Evolutionary conservation across 164 flowering plant genomes (phyloP).

Genomic region (Santalum album): DNA sequence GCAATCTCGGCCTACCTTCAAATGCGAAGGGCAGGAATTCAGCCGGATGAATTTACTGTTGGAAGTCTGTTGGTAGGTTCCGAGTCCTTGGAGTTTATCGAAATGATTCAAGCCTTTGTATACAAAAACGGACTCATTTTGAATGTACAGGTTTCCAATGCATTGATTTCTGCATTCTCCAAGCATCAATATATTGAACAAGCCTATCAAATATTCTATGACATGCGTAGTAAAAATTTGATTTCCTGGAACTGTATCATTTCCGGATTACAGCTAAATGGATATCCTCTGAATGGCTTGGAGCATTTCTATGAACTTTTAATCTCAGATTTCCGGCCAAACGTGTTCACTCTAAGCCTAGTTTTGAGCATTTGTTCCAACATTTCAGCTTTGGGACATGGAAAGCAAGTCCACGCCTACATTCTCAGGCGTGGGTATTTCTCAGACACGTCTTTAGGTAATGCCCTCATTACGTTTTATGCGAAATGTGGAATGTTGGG

Average conservation of each 20-base stretch:
- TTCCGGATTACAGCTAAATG: conserved; percentile 48
- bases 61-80: conserved; percentile 55
- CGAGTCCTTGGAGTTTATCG: conserved; percentile 19
- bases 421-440: conserved; percentile 27
- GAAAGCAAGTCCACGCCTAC: conserved; percentile 58
- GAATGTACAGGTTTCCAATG: conserved; percentile 48
- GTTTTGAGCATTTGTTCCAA: conserved; percentile 47
- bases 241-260: conserved; percentile 72
- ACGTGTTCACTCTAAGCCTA: conserved; percentile 39
- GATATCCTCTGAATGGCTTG: conserved; percentile 30
- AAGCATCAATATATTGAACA: conserved; percentile 29
- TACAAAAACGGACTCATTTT: conserved; percentile 37
- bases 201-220: conserved; percentile 36
- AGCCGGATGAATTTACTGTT: conserved; percentile 61
- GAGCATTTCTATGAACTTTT: conserved; percentile 35
- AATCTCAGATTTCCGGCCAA: conserved; percentile 28
- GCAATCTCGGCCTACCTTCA: conserved; percentile 33
- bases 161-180: conserved; percentile 49
- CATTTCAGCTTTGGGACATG: conserved; percentile 37
- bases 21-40: conserved; percentile 44
- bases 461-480: conserved; percentile 52
- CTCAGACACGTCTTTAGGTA: conserved; percentile 32
- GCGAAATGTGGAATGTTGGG: conserved; percentile 48
- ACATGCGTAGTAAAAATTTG: conserved; percentile 38
- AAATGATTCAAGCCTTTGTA: conserved; percentile 46